Conservation (phyloP, 2,329 filamentous ascomycete genomes). For the Capronia coronata region DNA sequence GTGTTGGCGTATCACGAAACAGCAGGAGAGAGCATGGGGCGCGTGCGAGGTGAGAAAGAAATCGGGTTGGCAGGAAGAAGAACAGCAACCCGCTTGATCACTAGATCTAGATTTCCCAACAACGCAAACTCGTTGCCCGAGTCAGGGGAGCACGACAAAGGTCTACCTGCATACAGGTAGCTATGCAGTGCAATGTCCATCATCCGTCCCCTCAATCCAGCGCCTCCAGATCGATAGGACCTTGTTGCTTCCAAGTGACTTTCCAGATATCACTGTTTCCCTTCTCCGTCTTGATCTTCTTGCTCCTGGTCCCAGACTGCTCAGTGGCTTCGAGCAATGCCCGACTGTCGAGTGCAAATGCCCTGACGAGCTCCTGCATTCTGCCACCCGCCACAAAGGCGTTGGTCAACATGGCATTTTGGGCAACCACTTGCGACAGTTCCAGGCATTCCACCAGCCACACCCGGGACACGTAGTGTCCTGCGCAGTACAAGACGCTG, state of each 20-base stretch:
- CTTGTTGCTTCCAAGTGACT: constrained; percentile 19
- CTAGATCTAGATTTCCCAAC: no score
- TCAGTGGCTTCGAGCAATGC: constrained; percentile 53
- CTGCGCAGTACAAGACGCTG: constrained; percentile 71
- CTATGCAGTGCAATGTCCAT: no score
- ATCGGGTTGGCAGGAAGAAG: no score
- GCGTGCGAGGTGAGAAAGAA: no score
- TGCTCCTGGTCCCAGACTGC: constrained; percentile 27
- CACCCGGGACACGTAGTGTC: constrained; percentile 66
- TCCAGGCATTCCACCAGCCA: constrained; percentile 81
- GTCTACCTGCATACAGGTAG: no score
- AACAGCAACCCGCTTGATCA: no score
- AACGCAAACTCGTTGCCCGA: no score
- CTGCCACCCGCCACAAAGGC: constrained; percentile 59
- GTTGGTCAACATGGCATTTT: constrained; percentile 58
- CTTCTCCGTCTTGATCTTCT: constrained; percentile 19
- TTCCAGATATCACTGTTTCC: constrained; percentile 23
- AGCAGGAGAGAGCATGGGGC: no score
- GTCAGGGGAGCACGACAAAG: no score
- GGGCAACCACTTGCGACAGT: constrained; percentile 69
- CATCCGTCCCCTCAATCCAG: constrained; percentile 14
- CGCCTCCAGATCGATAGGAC: constrained; percentile 18
- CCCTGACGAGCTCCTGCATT: constrained; percentile 69
- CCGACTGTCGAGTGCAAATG: constrained; percentile 70
- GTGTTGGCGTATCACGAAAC: no score